Percentiles rank a stretch among this genome's conserved stretches.
These are phyloP conservation scores for Jackrogersella minutella DNA, from an alignment of 495 filamentous ascomycete genomes.

Conservation along the genomic window DNA sequence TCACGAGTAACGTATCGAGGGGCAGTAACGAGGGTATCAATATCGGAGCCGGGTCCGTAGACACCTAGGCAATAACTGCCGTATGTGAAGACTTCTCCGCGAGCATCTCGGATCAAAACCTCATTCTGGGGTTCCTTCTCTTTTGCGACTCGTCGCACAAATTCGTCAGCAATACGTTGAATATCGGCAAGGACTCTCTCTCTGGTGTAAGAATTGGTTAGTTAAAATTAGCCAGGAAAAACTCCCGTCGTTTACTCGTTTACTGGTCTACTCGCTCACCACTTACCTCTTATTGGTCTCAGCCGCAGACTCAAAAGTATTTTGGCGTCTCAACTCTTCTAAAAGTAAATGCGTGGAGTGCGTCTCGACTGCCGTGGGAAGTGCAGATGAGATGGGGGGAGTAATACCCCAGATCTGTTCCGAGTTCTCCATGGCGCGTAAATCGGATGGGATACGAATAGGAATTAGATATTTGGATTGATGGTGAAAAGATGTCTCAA, in stretches of 20 bases:
- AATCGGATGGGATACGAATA: not conserved
- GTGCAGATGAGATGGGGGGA: conserved; percentile 76
- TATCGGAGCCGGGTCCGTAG: conserved; percentile 95
- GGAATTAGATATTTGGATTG: not conserved
- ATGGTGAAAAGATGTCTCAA: not conserved
- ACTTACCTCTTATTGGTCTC: conserved; percentile 82
- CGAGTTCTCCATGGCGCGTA: conserved; percentile 31
- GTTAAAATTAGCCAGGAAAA: conserved; percentile 3
- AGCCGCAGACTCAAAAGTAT: conserved; percentile 83
- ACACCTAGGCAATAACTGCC: conserved; percentile 94
- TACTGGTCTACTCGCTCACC: not conserved
- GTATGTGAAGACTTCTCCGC: conserved; percentile 92
- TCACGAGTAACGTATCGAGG: conserved; percentile 85
- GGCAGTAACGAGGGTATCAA: conserved; percentile 91
- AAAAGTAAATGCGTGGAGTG: conserved; percentile 78
- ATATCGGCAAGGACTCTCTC: conserved; percentile 69
- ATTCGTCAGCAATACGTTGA: conserved; percentile 80
- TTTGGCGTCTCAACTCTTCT: conserved; percentile 81
- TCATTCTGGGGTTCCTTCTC: conserved; percentile 78
- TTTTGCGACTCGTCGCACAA: conserved; percentile 78
- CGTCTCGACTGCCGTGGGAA: conserved; percentile 79
- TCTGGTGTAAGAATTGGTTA: conserved; percentile 30
- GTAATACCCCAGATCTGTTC: conserved; percentile 76
- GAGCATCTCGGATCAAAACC: conserved; percentile 77
- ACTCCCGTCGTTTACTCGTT: no score